Base-by-base conservation (phyloP, 495 filamentous ascomycete genomes). In the Penicillium argentinense region DNA sequence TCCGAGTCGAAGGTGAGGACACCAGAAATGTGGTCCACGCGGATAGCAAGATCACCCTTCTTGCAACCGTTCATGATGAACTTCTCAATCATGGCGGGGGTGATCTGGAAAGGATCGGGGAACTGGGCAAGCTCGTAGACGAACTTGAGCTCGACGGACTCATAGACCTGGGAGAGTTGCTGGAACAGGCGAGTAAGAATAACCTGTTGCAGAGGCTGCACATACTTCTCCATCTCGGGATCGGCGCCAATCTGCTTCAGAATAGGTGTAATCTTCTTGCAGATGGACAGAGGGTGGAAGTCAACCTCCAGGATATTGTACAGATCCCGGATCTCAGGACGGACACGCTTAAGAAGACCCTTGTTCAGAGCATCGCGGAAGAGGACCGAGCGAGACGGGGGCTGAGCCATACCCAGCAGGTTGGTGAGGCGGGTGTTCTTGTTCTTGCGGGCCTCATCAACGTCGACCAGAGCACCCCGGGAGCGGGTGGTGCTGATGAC, bases 1-100 rank as follows among this genome's bases (percentile, higher is more conserved):
- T 98, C 93, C 42, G 91, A 91, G 62, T 98, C 93, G 57, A 98
- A 98, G 58, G 90, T 97, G 39, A 98, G 82, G 37, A 96, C 84
- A 41, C 95, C 90, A 19, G 90, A 88, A 49, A 89, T 88, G 67
- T 98, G 93, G 59, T 97, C 88, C 60, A 98, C 87, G 46, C 93
- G 91, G 61, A 98, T 96, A 32, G 93, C 86, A 38, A 98, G 80
- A 57, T 98, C 95, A 23, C 93, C 93, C 79, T 98, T 98, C 82
- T 98, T 98, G 80, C 93, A 97, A 49, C 93, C 93, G 71, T 98
- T 98, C 93, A 98, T 98, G 78, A 98, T 97, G 79, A 98, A 98
- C 74, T 98, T 98, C 75, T 98, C 93, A 47, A 98, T 96, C 51
- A 88, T 95, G 54, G 82, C 84, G 28, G 87, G 85, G 51, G 79